Evolutionary conservation across 768 basidiomycete species (phyloP), one percentile per base, ranked within the genome.

Genomic region (Boletus tomentosulus): DNA sequence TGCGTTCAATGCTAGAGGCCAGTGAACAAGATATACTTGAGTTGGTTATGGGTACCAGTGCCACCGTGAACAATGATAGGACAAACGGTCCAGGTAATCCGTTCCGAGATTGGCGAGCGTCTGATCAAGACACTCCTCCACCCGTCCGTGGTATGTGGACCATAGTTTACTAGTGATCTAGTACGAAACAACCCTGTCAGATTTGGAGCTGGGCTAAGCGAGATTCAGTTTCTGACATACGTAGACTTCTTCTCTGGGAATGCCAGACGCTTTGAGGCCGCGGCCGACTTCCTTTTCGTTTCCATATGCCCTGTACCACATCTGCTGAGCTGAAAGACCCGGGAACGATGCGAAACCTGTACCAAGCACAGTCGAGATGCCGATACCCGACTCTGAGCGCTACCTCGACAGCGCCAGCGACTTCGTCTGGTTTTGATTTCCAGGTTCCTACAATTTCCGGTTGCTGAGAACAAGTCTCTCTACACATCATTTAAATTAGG

Each of bases 201-300:
- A 19, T 39, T 9, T 22, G 34, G 28, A 30, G 6, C 3, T 11
- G 24, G 53, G 6, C 13, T 27, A 19, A 33, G 31, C 27, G 39
- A 45, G 28, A 41, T 34, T 41, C 25, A 19, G 2, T 6, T 42
- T 12, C 19, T 30, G 19, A 69, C 81, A 71, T 57, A 86, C 76
- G 64, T 83, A 86, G 59, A 88, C 76, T 59, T 94, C 86, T 15
- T 81, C 79, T 58, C 92, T 78, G 27, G 86, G 84, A 24, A 93
- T 78, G 28, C 89, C 93, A 54, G 85, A 86, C 33, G 78, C 80
- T 58, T 78, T 83, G 64, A 95, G 82, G 11, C 90, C 92, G 56
- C 84, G 78, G 6, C 91, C 92, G 15, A 94, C 91, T 58, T 89
- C 85, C 62, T 83, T 82, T 68, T 93, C 90, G 65, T 92, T 93